phyloP scores from a whole-genome alignment of 345 rosid genomes.

The Geranium brycei region DNA sequence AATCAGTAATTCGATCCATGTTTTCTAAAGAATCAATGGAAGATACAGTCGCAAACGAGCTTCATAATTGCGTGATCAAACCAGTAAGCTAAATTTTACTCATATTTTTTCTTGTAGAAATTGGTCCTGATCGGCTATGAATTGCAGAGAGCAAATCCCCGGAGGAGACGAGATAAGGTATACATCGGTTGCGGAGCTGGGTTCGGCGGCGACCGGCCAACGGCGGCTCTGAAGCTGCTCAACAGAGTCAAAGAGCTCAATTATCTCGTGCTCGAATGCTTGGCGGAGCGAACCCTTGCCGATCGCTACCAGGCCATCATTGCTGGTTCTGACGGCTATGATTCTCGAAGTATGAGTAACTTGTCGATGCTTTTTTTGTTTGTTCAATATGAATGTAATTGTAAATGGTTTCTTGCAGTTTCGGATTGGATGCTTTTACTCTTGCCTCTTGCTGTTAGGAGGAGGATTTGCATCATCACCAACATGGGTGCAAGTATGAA shows the following conservation, averaged over 20 bases:
- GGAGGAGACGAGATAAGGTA: conserved; percentile 47
- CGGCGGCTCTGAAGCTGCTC: conserved; percentile 71
- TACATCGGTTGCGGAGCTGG: conserved; percentile 93
- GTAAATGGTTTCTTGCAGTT: conserved; percentile 22
- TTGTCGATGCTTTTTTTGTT: not conserved
- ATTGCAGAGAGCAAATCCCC: conserved; percentile 55
- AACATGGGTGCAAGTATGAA: conserved; percentile 91
- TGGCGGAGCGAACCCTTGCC: conserved; percentile 84
- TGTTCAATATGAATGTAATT: not conserved
- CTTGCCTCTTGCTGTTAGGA: conserved; percentile 63
- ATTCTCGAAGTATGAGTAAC: conserved; percentile 46
- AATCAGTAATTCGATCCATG: no score
- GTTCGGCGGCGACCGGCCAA: conserved; percentile 75
- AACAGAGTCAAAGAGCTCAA: conserved; percentile 46
- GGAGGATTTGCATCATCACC: conserved; percentile 60
- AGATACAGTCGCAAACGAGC: no score
- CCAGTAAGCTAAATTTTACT: no score
- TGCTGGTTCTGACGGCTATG: conserved; percentile 60
- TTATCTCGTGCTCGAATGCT: conserved; percentile 83
- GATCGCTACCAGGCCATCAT: conserved; percentile 54
- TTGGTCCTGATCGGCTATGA: not conserved
- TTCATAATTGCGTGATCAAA: no score
- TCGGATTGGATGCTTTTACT: conserved; percentile 76
- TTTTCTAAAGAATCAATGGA: no score
- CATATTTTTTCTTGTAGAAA: no score